A percentile compares a stretch with the other conserved stretches of the same genome.
phyloP scores from a whole-genome alignment of 2,329 filamentous ascomycete species.

The Aplosporella prunicola region DNA sequence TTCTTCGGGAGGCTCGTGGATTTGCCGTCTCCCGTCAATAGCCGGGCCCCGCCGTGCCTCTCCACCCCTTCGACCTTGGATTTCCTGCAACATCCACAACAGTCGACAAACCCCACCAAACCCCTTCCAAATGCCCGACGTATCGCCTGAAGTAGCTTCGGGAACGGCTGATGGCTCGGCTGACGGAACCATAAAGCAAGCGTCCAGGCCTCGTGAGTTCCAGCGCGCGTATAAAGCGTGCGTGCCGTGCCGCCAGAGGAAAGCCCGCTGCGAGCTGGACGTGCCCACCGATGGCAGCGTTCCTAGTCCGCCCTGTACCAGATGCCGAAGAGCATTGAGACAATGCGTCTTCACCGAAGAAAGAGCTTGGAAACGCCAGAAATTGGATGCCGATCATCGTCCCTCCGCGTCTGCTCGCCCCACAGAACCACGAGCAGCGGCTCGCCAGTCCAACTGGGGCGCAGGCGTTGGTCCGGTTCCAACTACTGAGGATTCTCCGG shows the following conservation, averaged over 20 bases:
- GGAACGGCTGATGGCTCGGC: too few species aligned
- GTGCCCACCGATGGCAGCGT: constrained; percentile 29
- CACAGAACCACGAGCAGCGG: too few species aligned
- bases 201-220: constrained; percentile 19
- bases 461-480: too few species aligned
- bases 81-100: constrained; percentile 8
- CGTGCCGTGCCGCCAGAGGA: constrained; percentile 43
- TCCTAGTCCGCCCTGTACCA: constrained; percentile 34
- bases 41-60: neutral
- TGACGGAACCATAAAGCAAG: too few species aligned
- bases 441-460: too few species aligned
- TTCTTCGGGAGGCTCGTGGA: too few species aligned
- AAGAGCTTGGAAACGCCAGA: constrained; percentile 22
- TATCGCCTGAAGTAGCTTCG: too few species aligned
- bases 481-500: too few species aligned
- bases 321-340: constrained; percentile 42
- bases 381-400: neutral
- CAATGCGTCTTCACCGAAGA: constrained; percentile 38
- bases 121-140: too few species aligned
- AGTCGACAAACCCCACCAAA: neutral
- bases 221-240: constrained; percentile 48
- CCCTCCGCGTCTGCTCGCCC: too few species aligned
- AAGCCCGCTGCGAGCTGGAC: constrained; percentile 43
- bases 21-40: constrained; percentile 6
- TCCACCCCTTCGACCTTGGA: neutral